phyloP scores from a whole-genome alignment of 176 grass and related monocot genomes.

The barley (Hordeum vulgare) region DNA sequence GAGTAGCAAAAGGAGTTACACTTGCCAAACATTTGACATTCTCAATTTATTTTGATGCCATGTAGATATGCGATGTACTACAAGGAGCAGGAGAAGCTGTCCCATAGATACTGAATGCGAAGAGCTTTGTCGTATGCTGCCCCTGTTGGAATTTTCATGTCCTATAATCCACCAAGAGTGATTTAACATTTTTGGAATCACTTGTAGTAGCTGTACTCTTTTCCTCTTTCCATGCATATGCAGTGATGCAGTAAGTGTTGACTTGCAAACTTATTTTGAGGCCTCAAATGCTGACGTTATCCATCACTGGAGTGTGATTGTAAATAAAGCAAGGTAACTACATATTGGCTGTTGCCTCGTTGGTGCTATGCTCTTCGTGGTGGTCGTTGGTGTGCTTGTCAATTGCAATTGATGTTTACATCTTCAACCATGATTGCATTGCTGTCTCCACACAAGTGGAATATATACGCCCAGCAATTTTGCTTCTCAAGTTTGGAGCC shows the following conservation, averaged over 20 bases:
- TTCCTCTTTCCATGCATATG: conserved; percentile 19
- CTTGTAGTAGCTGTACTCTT: neutral
- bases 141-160: conserved; percentile 12
- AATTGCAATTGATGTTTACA: too few species aligned
- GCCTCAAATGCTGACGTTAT: conserved; percentile 1
- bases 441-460: too few species aligned
- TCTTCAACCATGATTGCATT: too few species aligned
- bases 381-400: neutral
- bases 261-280: conserved; percentile 31
- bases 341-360: too few species aligned
- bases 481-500: too few species aligned
- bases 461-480: too few species aligned
- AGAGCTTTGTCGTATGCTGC: neutral
- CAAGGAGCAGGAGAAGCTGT: conserved; percentile 86
- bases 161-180: conserved; percentile 21
- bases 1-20: neutral
- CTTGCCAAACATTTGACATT: neutral
- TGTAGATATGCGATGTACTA: conserved; percentile 85
- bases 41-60: conserved; percentile 1
- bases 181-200: conserved; percentile 25
- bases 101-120: conserved; percentile 63
- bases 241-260: conserved; percentile 2
- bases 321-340: conserved; percentile 30
- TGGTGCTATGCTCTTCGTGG: too few species aligned
- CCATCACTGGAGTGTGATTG: conserved; percentile 9